Conservation (phyloP, 306 rosid species). For the Cicer bijugum region DNA sequence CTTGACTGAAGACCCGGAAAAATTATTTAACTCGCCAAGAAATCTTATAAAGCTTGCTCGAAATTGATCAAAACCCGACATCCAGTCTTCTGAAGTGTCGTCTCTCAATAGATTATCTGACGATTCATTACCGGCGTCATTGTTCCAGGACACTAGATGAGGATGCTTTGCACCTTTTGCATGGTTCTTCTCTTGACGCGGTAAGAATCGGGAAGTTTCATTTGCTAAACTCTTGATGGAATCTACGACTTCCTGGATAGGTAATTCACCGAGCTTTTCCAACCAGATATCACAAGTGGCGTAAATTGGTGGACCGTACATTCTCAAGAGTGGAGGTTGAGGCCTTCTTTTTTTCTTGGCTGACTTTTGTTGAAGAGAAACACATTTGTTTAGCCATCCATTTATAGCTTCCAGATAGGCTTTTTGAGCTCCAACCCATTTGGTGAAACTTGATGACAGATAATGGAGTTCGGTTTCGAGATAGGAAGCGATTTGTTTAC, state of each 20-base stretch:
- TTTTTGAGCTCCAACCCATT: constrained; percentile 83
- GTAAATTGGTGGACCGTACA: constrained; percentile 80
- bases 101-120: constrained; percentile 53
- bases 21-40: constrained; percentile 52
- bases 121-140: constrained; percentile 53
- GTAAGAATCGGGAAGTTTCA: constrained; percentile 66
- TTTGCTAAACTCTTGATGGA: constrained; percentile 60
- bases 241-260: constrained; percentile 57
- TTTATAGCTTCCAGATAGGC: constrained; percentile 65
- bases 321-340: constrained; percentile 39
- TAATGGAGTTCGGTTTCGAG: constrained; percentile 68
- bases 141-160: constrained; percentile 51
- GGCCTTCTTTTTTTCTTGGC: constrained; percentile 58
- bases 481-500: constrained; percentile 59
- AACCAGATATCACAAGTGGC: constrained; percentile 69
- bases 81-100: constrained; percentile 54
- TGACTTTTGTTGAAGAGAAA: constrained; percentile 53
- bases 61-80: constrained; percentile 62
- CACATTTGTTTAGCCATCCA: constrained; percentile 84
- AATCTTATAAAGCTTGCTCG: constrained; percentile 60
- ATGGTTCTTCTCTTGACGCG: constrained; percentile 70
- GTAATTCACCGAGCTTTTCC: constrained; percentile 53
- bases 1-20: constrained; percentile 62
- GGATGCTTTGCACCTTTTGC: constrained; percentile 52
- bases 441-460: constrained; percentile 65